Evolutionary conservation across 371 early-diverging fungal species (phyloP), one percentile per base, ranked within the genome.

Genomic region (Rhizomucor miehei): DNA sequence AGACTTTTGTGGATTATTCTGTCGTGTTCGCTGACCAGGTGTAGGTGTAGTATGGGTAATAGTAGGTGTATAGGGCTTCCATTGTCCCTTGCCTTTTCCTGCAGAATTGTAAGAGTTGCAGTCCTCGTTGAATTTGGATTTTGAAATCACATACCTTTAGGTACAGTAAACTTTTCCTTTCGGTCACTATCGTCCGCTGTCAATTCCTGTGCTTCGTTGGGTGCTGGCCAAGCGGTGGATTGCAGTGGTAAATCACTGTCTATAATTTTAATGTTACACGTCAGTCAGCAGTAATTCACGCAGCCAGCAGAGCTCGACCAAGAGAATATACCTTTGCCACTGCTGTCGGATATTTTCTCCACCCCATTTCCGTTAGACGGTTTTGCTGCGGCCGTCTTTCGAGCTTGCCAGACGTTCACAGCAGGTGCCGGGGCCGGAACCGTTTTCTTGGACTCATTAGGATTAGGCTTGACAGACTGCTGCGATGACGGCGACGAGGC

Each of bases 11-110:
- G 66, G 62, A 25, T 57, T 50, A 51, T 19, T 61, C 54, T 25
- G 55, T 38, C 48, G 48, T 25, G 47, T 38, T 35, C 60, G 53
- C 4, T 48, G 23, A 34, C 45, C 25, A 19, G 75, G 69, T 10
- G 73, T 50, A 24, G 75, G 63, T 16, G 71, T 47, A 19, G 80
- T 63, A 51, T 84, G 84, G 10, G 75, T 80, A 51, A 84, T 79
- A 25, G 75, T 81, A 50, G 84, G 82, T 24, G 84, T 81, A 50
- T 67, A 72, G 20, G 78, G 75, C 20, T 77, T 80, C 80, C 84
- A 80, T 66, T 79, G 82, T 36, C 79, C 77, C 62, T 80, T 84
- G 52, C 70, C 76, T 69, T 72, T 74, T 40, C 53, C 59, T 60
- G 70, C 57, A 45, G 65, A 62, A 24, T 59, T 51, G 45, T 47